phyloP scores from a whole-genome alignment of 2,329 filamentous ascomycete species.

The Chaetomiaceae sp. region DNA sequence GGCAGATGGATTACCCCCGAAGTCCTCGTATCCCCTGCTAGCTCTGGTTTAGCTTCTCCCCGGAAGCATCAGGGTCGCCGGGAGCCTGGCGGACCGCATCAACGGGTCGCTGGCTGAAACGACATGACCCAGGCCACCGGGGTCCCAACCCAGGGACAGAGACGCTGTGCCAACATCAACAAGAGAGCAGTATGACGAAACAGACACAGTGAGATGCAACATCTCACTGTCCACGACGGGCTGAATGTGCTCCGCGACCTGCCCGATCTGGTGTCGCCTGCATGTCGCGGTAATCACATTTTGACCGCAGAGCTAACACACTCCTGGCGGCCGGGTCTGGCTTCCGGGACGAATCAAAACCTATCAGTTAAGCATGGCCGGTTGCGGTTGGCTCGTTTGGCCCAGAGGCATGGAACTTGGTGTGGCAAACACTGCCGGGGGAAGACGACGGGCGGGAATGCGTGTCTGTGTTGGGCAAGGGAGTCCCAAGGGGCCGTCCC shows the following conservation, averaged over 20 bases:
- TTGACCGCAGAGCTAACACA: conserved; percentile 2
- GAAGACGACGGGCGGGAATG: not conserved
- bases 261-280: conserved; percentile 12
- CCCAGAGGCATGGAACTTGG: not conserved
- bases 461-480: conserved; percentile 2
- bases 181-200: not conserved
- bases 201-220: too few species aligned
- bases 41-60: not conserved
- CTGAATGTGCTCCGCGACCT: not conserved
- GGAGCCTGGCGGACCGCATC: conserved; percentile 7
- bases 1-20: conserved; percentile 11
- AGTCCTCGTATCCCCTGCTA: not conserved
- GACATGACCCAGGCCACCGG: conserved; percentile 12
- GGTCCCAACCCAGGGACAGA: not conserved
- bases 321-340: not conserved
- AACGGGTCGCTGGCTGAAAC: conserved; percentile 19
- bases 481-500: conserved; percentile 4
- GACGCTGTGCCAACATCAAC: not conserved
- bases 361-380: not conserved
- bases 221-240: too few species aligned
- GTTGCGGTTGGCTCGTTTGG: not conserved
- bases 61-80: conserved; percentile 5
- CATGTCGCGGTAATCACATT: conserved; percentile 13
- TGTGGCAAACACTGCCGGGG: not conserved
- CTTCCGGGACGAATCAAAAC: not conserved